Conservation (phyloP, 129 eudicot genomes). For the Lactuca saligna region DNA sequence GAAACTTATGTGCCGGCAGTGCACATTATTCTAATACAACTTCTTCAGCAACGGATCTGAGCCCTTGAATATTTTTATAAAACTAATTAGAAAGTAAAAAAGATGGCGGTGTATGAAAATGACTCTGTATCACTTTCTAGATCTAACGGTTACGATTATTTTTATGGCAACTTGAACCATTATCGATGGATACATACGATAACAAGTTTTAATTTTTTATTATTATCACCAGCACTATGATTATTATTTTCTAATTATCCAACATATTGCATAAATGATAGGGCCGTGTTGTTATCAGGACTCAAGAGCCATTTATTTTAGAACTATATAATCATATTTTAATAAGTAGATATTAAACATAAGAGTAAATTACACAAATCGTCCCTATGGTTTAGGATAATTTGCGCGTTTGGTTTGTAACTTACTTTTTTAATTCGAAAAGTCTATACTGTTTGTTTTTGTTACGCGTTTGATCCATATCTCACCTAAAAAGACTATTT, state of each 20-base stretch:
- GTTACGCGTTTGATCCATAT: too few relatives aligned
- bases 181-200: not conserved
- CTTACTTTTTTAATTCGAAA: too few relatives aligned
- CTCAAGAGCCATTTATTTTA: not conserved
- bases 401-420: too few relatives aligned
- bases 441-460: too few relatives aligned
- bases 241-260: not conserved
- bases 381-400: too few relatives aligned
- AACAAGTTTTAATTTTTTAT: not conserved
- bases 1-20: slow-evolving; percentile 12
- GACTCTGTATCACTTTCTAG: not conserved
- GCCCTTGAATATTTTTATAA: not conserved
- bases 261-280: not conserved
- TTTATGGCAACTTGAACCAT: not conserved
- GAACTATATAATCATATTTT: not conserved
- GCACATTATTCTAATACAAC: not conserved
- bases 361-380: too few relatives aligned
- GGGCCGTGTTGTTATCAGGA: not conserved
- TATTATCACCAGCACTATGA: too few relatives aligned
- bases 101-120: not conserved
- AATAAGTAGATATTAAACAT: not conserved
- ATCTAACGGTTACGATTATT: not conserved
- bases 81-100: not conserved
- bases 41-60: not conserved
- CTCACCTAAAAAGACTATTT: too few relatives aligned